Evolutionary conservation across 208 protist species (phyloP), one percentile per base, ranked within the genome.

Genomic region (Endotrypanum monterogeii): DNA sequence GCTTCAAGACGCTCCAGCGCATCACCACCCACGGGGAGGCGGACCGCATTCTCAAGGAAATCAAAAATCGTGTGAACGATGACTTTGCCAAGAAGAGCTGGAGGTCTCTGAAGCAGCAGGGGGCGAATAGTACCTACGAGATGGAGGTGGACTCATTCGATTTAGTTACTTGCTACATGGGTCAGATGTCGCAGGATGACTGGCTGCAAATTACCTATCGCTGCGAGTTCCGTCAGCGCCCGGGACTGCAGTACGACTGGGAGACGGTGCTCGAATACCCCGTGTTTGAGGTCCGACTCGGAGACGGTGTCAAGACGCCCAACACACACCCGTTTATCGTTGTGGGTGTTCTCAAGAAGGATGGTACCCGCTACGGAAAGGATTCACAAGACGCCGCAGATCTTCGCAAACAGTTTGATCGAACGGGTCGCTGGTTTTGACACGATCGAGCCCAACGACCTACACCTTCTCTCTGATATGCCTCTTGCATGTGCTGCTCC

Each of bases 201-300:
- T 97, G 93, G 91, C 78, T 97, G 28, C 93, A 97, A 78, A 88
- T 96, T 39, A 97, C 93, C 23, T 94, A 94, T 72, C 85, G 82
- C 68, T 95, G 89, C 72, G 91, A 94, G 78, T 94, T 86, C 75
- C 88, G 85, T 28, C 83, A 97, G 75, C 80, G 93, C n/a, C 57
- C 67, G 30, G 73, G 84, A 63, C 82, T 84, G 65, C 79, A 75
- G 54, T 68, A 73, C 30, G 91, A 95, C 39, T 96, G 90, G 93
- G 82, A 83, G 60, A 91, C 84, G 66, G 69, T 90, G 73, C 73
- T 89, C 23, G 90, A 97, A 80, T 97, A 92, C 67, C 93, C 93
- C 3, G 93, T 97, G 32, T 97, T 95, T 67, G 93, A 97, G 75
- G 91, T 96, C 67, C 86, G 90, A 4, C 82, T 97, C 23, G 85